Conservation (phyloP, 208 protist species). For the Crithidia thermophila region DNA sequence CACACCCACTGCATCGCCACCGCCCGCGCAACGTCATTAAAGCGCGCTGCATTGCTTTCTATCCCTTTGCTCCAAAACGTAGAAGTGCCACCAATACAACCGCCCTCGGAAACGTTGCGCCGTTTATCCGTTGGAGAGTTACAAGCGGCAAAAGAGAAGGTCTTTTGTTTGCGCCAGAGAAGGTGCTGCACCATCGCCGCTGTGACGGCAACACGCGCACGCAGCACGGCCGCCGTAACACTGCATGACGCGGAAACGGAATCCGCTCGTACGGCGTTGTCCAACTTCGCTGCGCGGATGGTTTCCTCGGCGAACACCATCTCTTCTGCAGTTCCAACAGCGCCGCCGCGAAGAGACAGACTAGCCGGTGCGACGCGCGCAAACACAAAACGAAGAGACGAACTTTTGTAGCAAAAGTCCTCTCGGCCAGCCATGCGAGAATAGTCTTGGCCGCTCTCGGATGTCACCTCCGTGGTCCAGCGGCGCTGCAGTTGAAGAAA, state of each 20-base stretch:
- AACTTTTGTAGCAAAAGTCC: too few species aligned
- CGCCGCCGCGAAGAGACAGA: constrained; percentile 23
- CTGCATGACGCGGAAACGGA: background rate
- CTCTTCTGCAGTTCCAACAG: constrained; percentile 1
- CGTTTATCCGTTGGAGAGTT: too few species aligned
- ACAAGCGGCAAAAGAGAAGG: too few species aligned
- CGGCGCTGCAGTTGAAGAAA: background rate
- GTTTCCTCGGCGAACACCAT: constrained; percentile 27
- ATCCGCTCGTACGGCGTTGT: background rate
- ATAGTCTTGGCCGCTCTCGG: background rate
- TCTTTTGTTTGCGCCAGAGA: too few species aligned
- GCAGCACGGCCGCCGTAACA: constrained; percentile 8
- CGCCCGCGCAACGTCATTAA: constrained; percentile 14
- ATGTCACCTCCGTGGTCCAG: background rate
- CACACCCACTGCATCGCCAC: constrained; percentile 33
- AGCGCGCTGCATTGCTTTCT: background rate
- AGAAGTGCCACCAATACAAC: too few species aligned
- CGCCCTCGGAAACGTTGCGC: too few species aligned
- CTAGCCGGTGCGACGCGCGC: constrained; percentile 13
- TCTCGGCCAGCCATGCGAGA: background rate
- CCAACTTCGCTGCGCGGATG: background rate
- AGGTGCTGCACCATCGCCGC: constrained; percentile 22
- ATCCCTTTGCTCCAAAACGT: too few species aligned
- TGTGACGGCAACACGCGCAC: constrained; percentile 27
- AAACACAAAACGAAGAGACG: constrained; percentile 6